Conservation (phyloP, 129 eudicot genomes). For the Pseudognaphalium luteoalbum region DNA sequence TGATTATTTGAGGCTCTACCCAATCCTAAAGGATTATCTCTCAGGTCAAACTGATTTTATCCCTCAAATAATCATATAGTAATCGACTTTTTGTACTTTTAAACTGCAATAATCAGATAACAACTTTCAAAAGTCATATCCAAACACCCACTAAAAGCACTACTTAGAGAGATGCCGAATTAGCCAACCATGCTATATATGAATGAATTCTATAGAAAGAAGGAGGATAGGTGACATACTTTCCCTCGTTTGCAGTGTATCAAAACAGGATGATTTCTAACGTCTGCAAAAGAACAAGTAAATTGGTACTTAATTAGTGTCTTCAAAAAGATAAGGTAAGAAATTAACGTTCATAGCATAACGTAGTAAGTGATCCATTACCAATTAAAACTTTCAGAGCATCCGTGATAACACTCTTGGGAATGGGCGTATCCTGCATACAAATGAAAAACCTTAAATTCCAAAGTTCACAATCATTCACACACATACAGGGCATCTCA, state of each 20-base stretch:
- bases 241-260: constrained; percentile 75
- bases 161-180: not conserved
- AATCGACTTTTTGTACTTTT: not conserved
- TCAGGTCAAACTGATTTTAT: not conserved
- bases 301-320: constrained; percentile 1
- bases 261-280: constrained; percentile 59
- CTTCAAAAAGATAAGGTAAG: not conserved
- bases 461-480: no score
- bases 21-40: not conserved
- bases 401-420: constrained; percentile 42
- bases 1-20: not conserved
- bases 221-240: constrained; percentile 35
- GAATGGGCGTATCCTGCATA: constrained; percentile 52
- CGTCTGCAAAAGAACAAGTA: constrained; percentile 40
- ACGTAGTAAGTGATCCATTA: constrained; percentile 18
- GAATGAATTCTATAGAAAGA: not conserved
- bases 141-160: not conserved
- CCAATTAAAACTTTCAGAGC: constrained; percentile 64
- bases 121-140: not conserved
- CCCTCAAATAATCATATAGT: not conserved
- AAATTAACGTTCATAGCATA: not conserved
- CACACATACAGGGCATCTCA: not conserved
- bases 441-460: not conserved
- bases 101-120: not conserved
- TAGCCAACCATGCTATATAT: not conserved